These are phyloP conservation scores for Xylaria arbuscula DNA, from an alignment of 2,329 filamentous ascomycete species.

Conservation along the genomic window DNA sequence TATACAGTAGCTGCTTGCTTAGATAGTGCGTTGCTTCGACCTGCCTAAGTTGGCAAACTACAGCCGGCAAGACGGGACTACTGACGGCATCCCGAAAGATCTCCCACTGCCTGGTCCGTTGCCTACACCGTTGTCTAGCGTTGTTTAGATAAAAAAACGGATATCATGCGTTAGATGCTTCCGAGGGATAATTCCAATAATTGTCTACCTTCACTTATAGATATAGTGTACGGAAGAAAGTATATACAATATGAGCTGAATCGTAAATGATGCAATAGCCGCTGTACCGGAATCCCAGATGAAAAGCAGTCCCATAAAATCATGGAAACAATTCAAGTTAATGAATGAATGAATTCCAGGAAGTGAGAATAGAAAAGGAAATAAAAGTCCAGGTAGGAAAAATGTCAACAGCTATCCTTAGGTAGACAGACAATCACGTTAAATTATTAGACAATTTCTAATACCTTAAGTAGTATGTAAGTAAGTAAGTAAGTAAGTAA, in stretches of 20 bases:
- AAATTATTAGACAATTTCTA: no score
- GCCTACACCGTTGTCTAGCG: constrained; percentile 1
- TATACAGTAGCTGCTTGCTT: background rate
- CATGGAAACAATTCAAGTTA: background rate
- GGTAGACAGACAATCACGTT: no score
- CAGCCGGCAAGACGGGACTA: constrained; percentile 35
- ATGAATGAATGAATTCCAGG: background rate
- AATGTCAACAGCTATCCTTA: no score
- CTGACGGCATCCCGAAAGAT: constrained; percentile 11
- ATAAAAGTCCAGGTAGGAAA: background rate
- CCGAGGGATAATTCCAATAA: background rate
- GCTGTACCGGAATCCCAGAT: background rate
- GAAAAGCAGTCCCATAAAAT: background rate
- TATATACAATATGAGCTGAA: background rate
- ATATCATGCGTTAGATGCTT: constrained; percentile 3
- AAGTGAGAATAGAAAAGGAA: background rate
- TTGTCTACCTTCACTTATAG: background rate
- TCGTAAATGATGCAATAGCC: background rate
- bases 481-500: no score
- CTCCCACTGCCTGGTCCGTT: constrained; percentile 23
- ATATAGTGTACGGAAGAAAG: background rate
- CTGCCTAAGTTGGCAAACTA: constrained; percentile 41
- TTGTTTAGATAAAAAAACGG: constrained; percentile 12
- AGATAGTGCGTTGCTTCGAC: constrained; percentile 23
- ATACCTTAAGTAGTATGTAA: no score